A percentile compares a stretch with the other conserved stretches of the same genome.
phyloP scores from a whole-genome alignment of 345 rosid species.

The Dipteronia sinensis region DNA sequence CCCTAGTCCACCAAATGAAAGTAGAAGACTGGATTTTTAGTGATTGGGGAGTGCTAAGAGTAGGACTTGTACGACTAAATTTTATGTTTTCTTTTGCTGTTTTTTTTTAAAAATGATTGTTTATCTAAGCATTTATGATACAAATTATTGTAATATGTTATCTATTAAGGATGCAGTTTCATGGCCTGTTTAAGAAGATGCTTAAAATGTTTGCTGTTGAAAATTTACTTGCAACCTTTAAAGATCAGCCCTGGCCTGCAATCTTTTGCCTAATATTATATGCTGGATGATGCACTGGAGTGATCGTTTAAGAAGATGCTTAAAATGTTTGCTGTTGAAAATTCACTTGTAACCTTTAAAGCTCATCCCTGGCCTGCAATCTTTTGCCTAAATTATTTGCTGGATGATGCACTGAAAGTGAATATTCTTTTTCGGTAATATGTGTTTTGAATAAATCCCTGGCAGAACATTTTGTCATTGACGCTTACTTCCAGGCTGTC shows the following conservation, averaged over 20 bases:
- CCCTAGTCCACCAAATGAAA: neutral
- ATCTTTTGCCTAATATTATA: neutral
- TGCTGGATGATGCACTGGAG: neutral
- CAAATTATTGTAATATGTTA: neutral
- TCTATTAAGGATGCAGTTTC: neutral
- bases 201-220: neutral
- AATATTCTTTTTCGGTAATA: neutral
- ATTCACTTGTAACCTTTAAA: neutral
- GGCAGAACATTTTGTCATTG: neutral
- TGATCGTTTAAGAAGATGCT: neutral
- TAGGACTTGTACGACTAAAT: neutral
- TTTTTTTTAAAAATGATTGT: neutral
- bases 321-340: neutral
- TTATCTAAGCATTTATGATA: neutral
- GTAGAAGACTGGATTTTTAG: neutral
- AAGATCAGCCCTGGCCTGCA: too few species aligned
- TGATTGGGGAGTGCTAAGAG: neutral
- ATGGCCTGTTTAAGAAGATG: neutral
- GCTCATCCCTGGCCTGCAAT: too few species aligned
- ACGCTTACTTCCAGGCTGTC: slow-evolving; percentile 56
- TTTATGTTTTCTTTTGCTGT: neutral
- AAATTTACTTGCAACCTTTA: neutral
- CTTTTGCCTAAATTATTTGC: neutral
- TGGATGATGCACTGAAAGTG: neutral
- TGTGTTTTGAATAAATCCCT: neutral